Percentiles rank a stretch among this genome's conserved stretches.
Evolutionary conservation across 2,329 filamentous ascomycete species (phyloP).

Genomic region (Penicillium griseofulvum): DNA sequence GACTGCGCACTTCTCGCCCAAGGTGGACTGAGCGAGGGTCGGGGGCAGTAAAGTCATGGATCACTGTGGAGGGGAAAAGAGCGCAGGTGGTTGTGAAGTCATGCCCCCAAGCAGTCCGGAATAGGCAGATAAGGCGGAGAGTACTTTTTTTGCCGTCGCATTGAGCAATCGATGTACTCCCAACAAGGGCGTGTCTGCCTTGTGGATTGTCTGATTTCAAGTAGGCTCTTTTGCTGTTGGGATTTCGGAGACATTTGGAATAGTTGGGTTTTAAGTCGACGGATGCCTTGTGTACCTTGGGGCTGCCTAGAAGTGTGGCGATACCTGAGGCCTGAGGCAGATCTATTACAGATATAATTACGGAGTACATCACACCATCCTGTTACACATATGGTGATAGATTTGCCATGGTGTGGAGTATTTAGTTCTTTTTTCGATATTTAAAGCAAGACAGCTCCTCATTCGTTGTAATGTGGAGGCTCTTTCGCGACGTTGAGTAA

Average conservation of each 20-base stretch:
- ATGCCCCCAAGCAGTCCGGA: constrained; percentile 12
- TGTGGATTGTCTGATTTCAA: background rate
- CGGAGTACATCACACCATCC: background rate
- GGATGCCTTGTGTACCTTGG: background rate
- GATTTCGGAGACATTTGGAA: background rate
- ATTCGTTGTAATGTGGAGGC: background rate
- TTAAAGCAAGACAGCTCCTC: background rate
- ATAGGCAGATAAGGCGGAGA: constrained; percentile 29
- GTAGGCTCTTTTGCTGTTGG: background rate
- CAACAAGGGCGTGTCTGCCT: background rate
- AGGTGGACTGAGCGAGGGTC: constrained; percentile 36
- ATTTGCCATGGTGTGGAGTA: background rate
- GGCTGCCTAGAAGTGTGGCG: constrained; percentile 2
- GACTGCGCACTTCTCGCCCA: constrained; percentile 42
- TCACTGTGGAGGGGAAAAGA: constrained; percentile 16
- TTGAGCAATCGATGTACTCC: background rate
- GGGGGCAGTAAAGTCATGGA: constrained; percentile 42
- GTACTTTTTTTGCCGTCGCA: constrained; percentile 24
- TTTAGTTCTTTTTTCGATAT: background rate
- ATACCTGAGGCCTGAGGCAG: background rate
- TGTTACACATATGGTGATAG: background rate
- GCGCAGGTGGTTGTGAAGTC: constrained; percentile 15
- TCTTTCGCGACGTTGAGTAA: background rate
- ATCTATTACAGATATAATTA: no score
- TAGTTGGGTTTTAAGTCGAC: background rate